Percentiles rank a stretch among this genome's conserved stretches.
Conservation (phyloP, 2,329 filamentous ascomycete species). For the Colletotrichum echinochloae region DNA sequence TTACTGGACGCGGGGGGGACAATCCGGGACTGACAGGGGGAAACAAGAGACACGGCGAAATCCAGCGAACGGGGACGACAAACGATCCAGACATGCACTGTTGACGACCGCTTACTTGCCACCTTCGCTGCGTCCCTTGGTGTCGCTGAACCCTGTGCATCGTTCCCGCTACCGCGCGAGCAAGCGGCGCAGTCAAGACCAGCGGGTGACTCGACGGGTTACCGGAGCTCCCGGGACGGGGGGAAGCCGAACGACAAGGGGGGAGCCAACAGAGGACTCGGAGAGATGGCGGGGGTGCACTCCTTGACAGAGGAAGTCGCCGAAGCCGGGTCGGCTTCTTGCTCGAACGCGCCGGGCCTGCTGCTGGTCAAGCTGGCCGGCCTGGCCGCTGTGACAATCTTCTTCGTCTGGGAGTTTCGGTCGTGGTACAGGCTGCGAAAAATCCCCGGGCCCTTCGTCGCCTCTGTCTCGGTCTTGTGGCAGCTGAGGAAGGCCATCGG, state of each 20-base stretch:
- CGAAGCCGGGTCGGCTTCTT: neutral
- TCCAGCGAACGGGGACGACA: neutral
- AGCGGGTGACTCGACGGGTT: neutral
- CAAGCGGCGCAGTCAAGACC: conserved; percentile 12
- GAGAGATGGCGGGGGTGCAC: conserved; percentile 2
- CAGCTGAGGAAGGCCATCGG: conserved; percentile 45
- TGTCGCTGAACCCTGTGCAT: conserved; percentile 10
- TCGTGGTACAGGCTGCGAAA: conserved; percentile 48
- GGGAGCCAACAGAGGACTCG: neutral
- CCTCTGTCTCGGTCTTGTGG: conserved; percentile 46
- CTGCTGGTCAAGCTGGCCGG: conserved; percentile 6
- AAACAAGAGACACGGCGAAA: neutral
- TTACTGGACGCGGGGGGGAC: conserved; percentile 11
- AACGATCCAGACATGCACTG: conserved; percentile 5
- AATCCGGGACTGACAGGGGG: neutral
- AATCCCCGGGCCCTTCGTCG: conserved; percentile 47
- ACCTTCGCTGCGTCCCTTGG: neutral
- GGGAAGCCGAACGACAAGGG: neutral
- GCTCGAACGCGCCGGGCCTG: neutral
- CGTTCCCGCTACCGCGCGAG: conserved; percentile 3
- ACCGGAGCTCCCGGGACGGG: neutral
- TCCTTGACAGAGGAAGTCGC: neutral
- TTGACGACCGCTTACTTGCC: conserved; percentile 1
- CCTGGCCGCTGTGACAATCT: neutral
- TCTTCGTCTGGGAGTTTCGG: conserved; percentile 39